Conservation (phyloP, 2,329 filamentous ascomycete genomes). For the Rasamsonia emersonii region DNA sequence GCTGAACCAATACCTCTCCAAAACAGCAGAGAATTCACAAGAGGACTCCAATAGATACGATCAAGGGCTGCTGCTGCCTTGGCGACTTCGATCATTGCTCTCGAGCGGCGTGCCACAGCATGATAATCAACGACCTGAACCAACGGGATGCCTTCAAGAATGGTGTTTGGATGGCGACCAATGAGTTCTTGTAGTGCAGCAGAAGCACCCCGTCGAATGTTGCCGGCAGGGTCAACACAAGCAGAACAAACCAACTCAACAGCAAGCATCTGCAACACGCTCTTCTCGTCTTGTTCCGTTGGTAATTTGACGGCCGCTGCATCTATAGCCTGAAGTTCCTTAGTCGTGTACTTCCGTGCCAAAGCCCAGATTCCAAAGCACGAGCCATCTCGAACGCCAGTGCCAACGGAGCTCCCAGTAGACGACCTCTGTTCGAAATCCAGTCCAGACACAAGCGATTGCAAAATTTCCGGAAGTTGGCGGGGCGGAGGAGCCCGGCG, state of each 20-base stretch:
- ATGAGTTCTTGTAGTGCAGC: conserved; percentile 91
- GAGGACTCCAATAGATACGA: conserved; percentile 54
- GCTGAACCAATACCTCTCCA: conserved; percentile 85
- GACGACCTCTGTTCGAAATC: conserved; percentile 82
- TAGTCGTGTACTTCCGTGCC: conserved; percentile 74
- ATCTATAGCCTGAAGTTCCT: conserved; percentile 61
- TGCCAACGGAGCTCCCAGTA: conserved; percentile 75
- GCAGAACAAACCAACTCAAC: conserved; percentile 73
- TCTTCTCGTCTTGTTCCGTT: conserved; percentile 20
- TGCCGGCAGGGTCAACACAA: conserved; percentile 81
- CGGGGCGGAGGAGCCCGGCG: conserved; percentile 66
- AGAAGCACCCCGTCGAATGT: conserved; percentile 85
- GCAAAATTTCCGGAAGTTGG: conserved; percentile 64
- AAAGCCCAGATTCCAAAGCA: conserved; percentile 95
- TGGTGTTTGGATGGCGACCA: conserved; percentile 79
- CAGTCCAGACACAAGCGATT: conserved; percentile 68
- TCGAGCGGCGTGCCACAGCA: conserved; percentile 74
- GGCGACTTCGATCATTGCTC: conserved; percentile 72
- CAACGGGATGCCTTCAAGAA: conserved; percentile 71
- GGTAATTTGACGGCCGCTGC: conserved; percentile 20
- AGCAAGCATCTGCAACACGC: conserved; percentile 66
- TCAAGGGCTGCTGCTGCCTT: conserved; percentile 59
- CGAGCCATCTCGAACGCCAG: conserved; percentile 87
- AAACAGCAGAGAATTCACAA: conserved; percentile 62
- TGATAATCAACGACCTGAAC: conserved; percentile 93